phyloP scores from a whole-genome alignment of 768 basidiomycete genomes.

The Macrocybe gigantea region DNA sequence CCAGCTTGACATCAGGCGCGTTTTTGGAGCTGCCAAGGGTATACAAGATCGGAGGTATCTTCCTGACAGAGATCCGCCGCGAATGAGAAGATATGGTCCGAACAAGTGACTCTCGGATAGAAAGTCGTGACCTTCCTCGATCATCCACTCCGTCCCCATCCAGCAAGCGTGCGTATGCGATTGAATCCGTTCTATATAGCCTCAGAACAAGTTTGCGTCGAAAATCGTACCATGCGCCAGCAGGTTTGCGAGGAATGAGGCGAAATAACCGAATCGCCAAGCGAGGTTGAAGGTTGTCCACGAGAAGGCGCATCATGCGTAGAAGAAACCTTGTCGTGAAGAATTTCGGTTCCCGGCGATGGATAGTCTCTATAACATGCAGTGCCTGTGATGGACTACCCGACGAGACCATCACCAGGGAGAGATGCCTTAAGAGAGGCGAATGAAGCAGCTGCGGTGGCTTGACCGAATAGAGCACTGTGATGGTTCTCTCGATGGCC shows the following conservation, averaged over 20 bases:
- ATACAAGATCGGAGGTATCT: no score
- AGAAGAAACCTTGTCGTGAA: slow-evolving; percentile 33
- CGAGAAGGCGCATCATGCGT: slow-evolving; percentile 32
- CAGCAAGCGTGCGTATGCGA: slow-evolving; percentile 16
- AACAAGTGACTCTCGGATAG: no score
- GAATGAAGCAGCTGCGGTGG: slow-evolving; percentile 14
- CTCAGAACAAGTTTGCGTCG: slow-evolving; percentile 23
- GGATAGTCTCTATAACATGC: slow-evolving; percentile 33
- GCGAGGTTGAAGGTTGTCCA: slow-evolving; percentile 32
- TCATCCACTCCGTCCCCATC: slow-evolving; percentile 7
- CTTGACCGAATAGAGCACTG: slow-evolving; percentile 25
- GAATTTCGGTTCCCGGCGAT: slow-evolving; percentile 25
- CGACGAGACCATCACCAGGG: slow-evolving; percentile 32
- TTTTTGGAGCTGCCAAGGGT: not conserved
- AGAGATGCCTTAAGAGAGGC: slow-evolving; percentile 24
- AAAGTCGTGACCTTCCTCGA: no score
- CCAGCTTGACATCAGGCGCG: slow-evolving; percentile 22
- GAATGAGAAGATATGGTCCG: no score
- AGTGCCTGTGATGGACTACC: slow-evolving; percentile 30
- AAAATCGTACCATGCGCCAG: slow-evolving; percentile 18
- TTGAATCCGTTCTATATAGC: slow-evolving; percentile 26
- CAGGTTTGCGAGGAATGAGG: slow-evolving; percentile 13
- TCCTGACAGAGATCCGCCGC: no score
- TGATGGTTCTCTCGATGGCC: slow-evolving; percentile 28
- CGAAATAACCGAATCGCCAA: slow-evolving; percentile 26